phyloP scores from a whole-genome alignment of 2,329 filamentous ascomycete genomes.

The Lachnellula occidentalis region DNA sequence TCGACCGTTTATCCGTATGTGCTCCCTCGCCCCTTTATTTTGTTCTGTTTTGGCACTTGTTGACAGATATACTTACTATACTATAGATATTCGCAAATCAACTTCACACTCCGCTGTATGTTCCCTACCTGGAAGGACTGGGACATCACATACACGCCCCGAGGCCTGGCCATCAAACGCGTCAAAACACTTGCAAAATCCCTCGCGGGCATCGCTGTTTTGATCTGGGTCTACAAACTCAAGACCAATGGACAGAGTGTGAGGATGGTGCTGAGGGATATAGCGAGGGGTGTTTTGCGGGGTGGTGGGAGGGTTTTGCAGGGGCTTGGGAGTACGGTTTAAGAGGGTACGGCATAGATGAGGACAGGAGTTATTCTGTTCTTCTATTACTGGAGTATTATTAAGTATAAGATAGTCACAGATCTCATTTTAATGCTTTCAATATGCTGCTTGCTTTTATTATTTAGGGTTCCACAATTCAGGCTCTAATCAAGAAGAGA shows the following conservation, averaged over 20 bases:
- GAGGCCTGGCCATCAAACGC: conserved; percentile 36
- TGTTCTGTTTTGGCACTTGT: background rate
- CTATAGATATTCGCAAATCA: conserved; percentile 43
- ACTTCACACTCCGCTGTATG: conserved; percentile 44
- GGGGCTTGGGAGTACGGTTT: background rate
- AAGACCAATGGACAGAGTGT: background rate
- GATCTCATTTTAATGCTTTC: too few relatives aligned
- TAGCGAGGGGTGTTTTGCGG: background rate
- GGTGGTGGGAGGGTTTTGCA: background rate
- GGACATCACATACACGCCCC: conserved; percentile 44
- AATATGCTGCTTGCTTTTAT: too few relatives aligned
- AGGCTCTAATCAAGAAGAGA: too few relatives aligned
- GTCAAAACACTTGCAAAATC: conserved; percentile 18
- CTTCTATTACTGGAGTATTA: too few relatives aligned
- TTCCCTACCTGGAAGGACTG: conserved; percentile 51
- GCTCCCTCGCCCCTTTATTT: background rate
- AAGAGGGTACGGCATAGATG: too few relatives aligned
- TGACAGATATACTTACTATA: conserved; percentile 12
- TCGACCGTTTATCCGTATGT: conserved; percentile 41
- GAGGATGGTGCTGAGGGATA: background rate
- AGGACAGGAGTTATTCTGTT: too few relatives aligned
- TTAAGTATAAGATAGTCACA: too few relatives aligned
- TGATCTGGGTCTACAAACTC: background rate
- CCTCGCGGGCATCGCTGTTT: background rate
- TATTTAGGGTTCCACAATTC: too few relatives aligned